Percentiles rank a stretch among this genome's conserved stretches.
Conservation (phyloP, 306 rosid species). For the Neltuma alba region DNA sequence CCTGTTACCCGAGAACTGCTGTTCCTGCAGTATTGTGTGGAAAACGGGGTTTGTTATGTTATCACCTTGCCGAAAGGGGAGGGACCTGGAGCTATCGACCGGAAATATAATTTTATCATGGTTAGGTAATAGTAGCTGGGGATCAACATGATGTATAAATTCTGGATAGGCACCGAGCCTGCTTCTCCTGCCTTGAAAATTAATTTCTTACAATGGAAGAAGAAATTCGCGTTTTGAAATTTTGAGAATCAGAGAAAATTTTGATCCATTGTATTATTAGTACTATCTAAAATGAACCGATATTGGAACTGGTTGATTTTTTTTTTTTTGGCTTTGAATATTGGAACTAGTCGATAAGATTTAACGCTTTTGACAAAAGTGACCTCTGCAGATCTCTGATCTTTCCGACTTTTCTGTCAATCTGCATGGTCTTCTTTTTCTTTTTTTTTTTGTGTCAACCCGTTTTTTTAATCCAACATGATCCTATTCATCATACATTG, state of each 20-base stretch:
- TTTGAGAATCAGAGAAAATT: not conserved
- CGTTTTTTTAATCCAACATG: too few relatives aligned
- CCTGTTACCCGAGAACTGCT: not conserved
- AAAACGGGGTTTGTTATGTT: conserved; percentile 15
- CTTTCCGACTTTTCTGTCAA: not conserved
- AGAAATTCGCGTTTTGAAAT: not conserved
- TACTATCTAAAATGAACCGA: not conserved
- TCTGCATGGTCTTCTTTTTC: not conserved
- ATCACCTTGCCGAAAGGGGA: not conserved
- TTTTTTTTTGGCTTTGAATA: too few relatives aligned
- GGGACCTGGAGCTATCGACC: not conserved
- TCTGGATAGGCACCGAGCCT: not conserved
- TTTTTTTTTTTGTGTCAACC: too few relatives aligned
- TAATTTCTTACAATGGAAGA: not conserved
- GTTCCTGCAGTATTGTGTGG: not conserved
- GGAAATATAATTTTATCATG: conserved; percentile 1
- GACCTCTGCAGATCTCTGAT: not conserved
- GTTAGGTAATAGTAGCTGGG: conserved; percentile 8
- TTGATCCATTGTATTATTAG: not conserved
- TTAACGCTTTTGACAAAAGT: not conserved
- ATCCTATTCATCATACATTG: too few relatives aligned
- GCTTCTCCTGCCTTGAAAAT: not conserved
- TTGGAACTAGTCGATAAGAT: not conserved
- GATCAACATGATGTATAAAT: not conserved
- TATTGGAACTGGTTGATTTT: too few relatives aligned